These are phyloP conservation scores for Forsythia viridissima DNA, from an alignment of 257 asterid genomes.

Conservation along the genomic window DNA sequence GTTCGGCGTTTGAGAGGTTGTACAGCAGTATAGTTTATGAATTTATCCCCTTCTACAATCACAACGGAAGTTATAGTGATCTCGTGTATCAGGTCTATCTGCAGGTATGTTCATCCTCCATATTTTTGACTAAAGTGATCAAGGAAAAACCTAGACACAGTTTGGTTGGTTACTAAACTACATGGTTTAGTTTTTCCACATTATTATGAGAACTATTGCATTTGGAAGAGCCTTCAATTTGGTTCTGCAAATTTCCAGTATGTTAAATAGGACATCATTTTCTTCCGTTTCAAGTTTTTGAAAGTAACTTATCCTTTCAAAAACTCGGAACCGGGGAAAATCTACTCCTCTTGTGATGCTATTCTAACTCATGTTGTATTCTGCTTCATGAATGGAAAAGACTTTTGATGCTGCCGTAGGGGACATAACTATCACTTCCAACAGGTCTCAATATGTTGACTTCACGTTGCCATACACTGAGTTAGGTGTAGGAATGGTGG, in stretches of 20 bases:
- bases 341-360: background rate
- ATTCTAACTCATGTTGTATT: constrained; percentile 1
- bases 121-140: background rate
- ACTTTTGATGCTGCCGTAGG: constrained; percentile 45
- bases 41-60: constrained; percentile 27
- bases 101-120: constrained; percentile 27
- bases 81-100: constrained; percentile 28
- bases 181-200: background rate
- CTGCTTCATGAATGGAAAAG: constrained; percentile 26
- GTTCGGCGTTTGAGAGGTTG: constrained; percentile 29
- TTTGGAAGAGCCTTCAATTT: background rate
- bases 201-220: background rate
- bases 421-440: constrained; percentile 37
- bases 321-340: background rate
- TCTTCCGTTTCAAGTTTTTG: background rate
- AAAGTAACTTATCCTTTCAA: background rate
- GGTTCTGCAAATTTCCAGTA: background rate
- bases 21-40: constrained; percentile 28
- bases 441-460: constrained; percentile 45
- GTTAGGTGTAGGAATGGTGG: constrained; percentile 35
- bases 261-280: background rate
- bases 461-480: constrained; percentile 51
- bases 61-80: constrained; percentile 33
- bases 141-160: too few relatives aligned
- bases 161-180: background rate